Percentiles rank a stretch among this genome's conserved stretches.
Conservation (phyloP, 345 rosid species). For the Euphorbia lathyris region DNA sequence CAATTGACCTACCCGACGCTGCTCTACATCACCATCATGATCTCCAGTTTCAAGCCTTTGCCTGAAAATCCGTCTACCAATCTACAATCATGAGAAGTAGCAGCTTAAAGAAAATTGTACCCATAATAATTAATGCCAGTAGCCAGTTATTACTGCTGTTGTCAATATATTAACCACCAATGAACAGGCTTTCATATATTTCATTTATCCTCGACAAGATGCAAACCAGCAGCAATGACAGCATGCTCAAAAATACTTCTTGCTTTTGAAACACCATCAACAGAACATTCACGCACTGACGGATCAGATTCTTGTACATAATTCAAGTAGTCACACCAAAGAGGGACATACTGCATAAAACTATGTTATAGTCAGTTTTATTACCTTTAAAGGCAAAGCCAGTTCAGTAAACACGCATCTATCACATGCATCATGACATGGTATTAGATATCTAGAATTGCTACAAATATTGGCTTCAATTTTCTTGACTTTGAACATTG, state of each 20-base stretch:
- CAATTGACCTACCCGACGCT: conserved; percentile 71
- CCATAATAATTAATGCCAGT: not conserved
- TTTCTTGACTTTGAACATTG: no score
- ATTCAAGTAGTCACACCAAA: conserved; percentile 85
- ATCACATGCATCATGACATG: not conserved
- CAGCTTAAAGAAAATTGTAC: not conserved
- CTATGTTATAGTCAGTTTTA: not conserved
- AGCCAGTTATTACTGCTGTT: no score
- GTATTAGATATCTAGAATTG: not conserved
- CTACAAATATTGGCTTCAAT: not conserved
- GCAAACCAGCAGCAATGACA: conserved; percentile 77
- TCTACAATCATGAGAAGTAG: conserved; percentile 37
- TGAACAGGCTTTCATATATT: no score
- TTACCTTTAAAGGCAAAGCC: not conserved
- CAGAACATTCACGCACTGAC: conserved; percentile 45
- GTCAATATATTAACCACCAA: no score
- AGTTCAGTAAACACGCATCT: not conserved
- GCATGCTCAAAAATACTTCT: conserved; percentile 88
- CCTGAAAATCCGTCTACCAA: conserved; percentile 86
- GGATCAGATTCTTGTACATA: conserved; percentile 64
- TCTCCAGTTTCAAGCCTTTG: conserved; percentile 98
- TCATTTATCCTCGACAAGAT: conserved; percentile 57
- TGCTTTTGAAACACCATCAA: conserved; percentile 65
- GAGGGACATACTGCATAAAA: conserved; percentile 68
- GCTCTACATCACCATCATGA: conserved; percentile 81